phyloP scores from a whole-genome alignment of 2,329 filamentous ascomycete genomes.

The Aspergillus melleus region DNA sequence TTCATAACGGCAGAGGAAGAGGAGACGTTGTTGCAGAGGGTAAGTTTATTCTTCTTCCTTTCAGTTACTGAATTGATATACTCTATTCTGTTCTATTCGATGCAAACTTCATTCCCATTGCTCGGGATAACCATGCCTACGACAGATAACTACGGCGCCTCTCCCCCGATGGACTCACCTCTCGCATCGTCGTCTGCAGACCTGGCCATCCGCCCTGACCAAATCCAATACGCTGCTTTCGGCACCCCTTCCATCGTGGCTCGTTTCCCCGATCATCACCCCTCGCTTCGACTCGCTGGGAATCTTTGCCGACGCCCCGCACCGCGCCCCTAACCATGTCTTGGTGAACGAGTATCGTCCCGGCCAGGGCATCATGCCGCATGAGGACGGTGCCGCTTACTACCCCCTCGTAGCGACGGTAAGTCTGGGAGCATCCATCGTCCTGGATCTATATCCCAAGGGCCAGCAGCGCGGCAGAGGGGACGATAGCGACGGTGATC shows the following conservation, averaged over 20 bases:
- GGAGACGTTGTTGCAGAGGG: slow-evolving; percentile 67
- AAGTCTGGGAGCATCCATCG: slow-evolving; percentile 74
- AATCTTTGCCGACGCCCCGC: slow-evolving; percentile 66
- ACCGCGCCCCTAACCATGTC: slow-evolving; percentile 80
- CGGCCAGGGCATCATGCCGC: slow-evolving; percentile 93
- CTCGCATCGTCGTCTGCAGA: slow-evolving; percentile 85
- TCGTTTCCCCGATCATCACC: slow-evolving; percentile 65
- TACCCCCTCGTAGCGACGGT: slow-evolving; percentile 87
- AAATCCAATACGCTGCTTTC: slow-evolving; percentile 72
- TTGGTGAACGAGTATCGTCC: slow-evolving; percentile 89
- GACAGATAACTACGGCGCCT: slow-evolving; percentile 56
- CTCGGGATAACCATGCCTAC: background rate
- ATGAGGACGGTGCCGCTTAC: slow-evolving; percentile 90
- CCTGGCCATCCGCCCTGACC: slow-evolving; percentile 81
- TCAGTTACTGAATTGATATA: background rate
- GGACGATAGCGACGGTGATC: slow-evolving; percentile 6
- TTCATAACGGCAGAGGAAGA: slow-evolving; percentile 82
- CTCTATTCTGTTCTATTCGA: background rate
- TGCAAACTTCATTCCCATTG: background rate
- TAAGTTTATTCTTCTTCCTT: slow-evolving; percentile 28
- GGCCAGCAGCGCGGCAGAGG: slow-evolving; percentile 29
- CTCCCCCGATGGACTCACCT: slow-evolving; percentile 83
- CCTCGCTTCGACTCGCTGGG: slow-evolving; percentile 51
- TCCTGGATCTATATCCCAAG: slow-evolving; percentile 73
- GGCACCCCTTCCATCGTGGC: slow-evolving; percentile 70